phyloP scores from a whole-genome alignment of 331 rosid genomes.

The Cydonia oblonga region DNA sequence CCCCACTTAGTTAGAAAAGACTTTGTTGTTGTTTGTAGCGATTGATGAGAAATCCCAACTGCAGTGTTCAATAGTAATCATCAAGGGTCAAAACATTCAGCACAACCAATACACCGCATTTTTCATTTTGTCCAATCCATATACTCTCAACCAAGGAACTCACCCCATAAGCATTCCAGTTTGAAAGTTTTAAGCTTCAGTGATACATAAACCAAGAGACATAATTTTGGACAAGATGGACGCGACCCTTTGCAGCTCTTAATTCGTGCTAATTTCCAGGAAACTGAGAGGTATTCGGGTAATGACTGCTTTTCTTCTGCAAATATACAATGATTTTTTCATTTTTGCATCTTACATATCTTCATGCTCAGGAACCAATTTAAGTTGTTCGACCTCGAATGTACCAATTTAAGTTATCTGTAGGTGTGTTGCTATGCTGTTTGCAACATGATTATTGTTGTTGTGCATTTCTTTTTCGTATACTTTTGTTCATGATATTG shows the following conservation, averaged over 20 bases:
- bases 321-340: not conserved
- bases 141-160: not conserved
- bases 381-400: not conserved
- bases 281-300: not conserved
- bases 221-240: not conserved
- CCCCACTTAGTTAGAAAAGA: not conserved
- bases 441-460: no score
- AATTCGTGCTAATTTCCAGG: not conserved
- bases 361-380: not conserved
- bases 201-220: not conserved
- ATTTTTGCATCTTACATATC: not conserved
- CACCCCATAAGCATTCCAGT: not conserved
- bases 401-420: not conserved
- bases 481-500: no score
- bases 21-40: no score
- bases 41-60: slow-evolving; percentile 6
- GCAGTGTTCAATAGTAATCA: slow-evolving; percentile 23
- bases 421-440: no score
- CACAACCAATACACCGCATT: not conserved
- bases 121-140: not conserved
- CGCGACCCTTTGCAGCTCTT: not conserved
- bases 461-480: no score
- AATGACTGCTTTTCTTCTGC: not conserved
- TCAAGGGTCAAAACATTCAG: not conserved
- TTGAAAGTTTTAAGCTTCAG: not conserved